These are phyloP conservation scores for Sugiyamaella americana DNA, from an alignment of 805 yeast genomes.

Conservation along the genomic window DNA sequence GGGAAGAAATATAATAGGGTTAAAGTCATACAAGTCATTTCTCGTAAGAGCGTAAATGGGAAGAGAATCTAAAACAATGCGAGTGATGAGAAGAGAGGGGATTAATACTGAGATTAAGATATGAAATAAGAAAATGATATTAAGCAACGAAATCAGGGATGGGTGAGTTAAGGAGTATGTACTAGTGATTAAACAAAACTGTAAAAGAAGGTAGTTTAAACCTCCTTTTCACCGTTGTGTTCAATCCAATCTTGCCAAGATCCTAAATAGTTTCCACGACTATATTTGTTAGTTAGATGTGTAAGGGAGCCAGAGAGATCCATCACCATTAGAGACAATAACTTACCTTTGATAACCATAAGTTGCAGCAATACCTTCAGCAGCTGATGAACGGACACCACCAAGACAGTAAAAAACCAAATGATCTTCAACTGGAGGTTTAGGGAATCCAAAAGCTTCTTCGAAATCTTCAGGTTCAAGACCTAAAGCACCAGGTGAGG, in stretches of 20 bases:
- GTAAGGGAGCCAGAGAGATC: neutral
- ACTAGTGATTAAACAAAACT: too few species aligned
- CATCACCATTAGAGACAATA: neutral
- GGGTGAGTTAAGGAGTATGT: too few species aligned
- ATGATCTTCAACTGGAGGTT: slow-evolving; percentile 67
- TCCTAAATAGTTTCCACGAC: slow-evolving; percentile 78
- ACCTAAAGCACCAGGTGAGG: slow-evolving; percentile 88
- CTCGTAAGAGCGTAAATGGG: too few species aligned
- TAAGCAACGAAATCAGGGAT: too few species aligned
- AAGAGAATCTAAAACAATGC: too few species aligned
- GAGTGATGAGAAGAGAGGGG: too few species aligned
- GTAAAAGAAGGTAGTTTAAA: neutral
- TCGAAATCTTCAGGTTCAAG: slow-evolving; percentile 72
- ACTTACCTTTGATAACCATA: slow-evolving; percentile 65
- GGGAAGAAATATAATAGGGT: too few species aligned
- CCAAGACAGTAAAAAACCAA: slow-evolving; percentile 87
- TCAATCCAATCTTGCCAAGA: slow-evolving; percentile 80
- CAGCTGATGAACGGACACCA: slow-evolving; percentile 85
- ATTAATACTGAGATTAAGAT: too few species aligned
- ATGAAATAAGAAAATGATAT: too few species aligned
- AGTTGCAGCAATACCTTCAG: slow-evolving; percentile 86
- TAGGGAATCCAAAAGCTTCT: slow-evolving; percentile 71
- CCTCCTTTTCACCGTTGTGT: slow-evolving; percentile 31
- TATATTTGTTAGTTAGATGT: slow-evolving; percentile 3
- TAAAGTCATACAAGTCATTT: too few species aligned